Evolutionary conservation across 1,284 basidiomycete genomes (phyloP).

Genomic region (Exobasidium rhododendri): DNA sequence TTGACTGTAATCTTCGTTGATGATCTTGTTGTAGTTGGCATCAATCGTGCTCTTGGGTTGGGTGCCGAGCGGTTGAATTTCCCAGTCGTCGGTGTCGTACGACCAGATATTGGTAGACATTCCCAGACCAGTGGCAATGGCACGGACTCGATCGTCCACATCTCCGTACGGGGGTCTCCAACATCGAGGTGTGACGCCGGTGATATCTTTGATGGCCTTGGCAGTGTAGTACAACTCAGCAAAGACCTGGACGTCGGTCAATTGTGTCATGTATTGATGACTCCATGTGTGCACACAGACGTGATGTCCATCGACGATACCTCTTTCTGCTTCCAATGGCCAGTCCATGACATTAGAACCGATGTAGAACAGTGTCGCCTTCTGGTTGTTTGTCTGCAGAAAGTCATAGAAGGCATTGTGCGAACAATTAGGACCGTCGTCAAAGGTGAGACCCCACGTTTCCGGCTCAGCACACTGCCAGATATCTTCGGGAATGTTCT

Average conservation of each 20-base stretch:
- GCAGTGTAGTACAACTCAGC: conserved; percentile 61
- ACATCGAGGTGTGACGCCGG: conserved; percentile 58
- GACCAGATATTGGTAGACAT: conserved; percentile 58
- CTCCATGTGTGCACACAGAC: conserved; percentile 35
- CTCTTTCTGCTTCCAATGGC: conserved; percentile 26
- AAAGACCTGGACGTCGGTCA: conserved; percentile 52
- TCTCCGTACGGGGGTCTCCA: conserved; percentile 58
- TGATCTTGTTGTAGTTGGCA: conserved; percentile 54
- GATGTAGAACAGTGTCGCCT: conserved; percentile 39
- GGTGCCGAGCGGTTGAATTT: conserved; percentile 40
- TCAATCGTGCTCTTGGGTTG: conserved; percentile 51
- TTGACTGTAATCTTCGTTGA: conserved; percentile 17
- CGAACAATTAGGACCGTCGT: conserved; percentile 46
- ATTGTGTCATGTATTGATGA: conserved; percentile 27
- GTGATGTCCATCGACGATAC: conserved; percentile 26
- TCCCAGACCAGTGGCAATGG: conserved; percentile 58
- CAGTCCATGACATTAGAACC: conserved; percentile 24
- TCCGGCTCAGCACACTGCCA: conserved; percentile 55
- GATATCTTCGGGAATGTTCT: conserved; percentile 51
- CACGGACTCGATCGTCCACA: conserved; percentile 59
- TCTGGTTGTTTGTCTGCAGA: conserved; percentile 24
- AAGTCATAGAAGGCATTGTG: conserved; percentile 35
- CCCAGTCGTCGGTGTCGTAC: conserved; percentile 55
- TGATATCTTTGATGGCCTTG: conserved; percentile 58
- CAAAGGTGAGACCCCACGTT: conserved; percentile 51